These are phyloP conservation scores for Borealophlyctis nickersoniae DNA, from an alignment of 192 early-diverging fungal species.

Conservation along the genomic window DNA sequence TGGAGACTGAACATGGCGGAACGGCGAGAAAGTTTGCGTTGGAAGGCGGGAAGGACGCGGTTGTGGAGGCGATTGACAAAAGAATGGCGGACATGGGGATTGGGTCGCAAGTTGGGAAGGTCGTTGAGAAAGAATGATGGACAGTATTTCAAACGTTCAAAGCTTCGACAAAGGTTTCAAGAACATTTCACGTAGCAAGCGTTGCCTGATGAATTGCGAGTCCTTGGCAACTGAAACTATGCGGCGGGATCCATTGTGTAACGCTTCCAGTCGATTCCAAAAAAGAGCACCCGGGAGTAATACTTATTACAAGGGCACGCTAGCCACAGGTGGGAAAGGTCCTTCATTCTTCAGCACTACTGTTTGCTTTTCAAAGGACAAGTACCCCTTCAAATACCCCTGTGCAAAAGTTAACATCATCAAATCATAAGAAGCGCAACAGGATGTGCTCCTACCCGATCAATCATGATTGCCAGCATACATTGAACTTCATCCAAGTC, in stretches of 20 bases:
- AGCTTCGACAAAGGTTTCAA: too few species aligned
- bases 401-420: constrained; percentile 20
- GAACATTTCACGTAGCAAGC: too few species aligned
- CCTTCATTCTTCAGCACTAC: constrained; percentile 73
- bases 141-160: too few species aligned
- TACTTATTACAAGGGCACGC: constrained; percentile 11
- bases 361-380: constrained; percentile 73
- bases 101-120: too few species aligned
- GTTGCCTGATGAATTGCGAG: too few species aligned
- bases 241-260: too few species aligned
- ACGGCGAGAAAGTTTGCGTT: constrained; percentile 36
- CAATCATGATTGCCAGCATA: constrained; percentile 85
- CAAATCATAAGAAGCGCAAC: neutral
- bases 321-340: constrained; percentile 68
- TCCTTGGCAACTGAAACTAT: too few species aligned
- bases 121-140: too few species aligned
- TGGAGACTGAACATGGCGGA: constrained; percentile 33
- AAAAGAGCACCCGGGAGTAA: too few species aligned
- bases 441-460: constrained; percentile 51
- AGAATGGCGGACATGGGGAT: too few species aligned
- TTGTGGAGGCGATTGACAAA: constrained; percentile 26
- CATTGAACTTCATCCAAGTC: constrained; percentile 78
- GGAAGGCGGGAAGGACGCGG: constrained; percentile 16
- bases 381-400: constrained; percentile 84
- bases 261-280: too few species aligned